Conservation (phyloP, 1,284 basidiomycete species). For the Serendipita sp. region DNA sequence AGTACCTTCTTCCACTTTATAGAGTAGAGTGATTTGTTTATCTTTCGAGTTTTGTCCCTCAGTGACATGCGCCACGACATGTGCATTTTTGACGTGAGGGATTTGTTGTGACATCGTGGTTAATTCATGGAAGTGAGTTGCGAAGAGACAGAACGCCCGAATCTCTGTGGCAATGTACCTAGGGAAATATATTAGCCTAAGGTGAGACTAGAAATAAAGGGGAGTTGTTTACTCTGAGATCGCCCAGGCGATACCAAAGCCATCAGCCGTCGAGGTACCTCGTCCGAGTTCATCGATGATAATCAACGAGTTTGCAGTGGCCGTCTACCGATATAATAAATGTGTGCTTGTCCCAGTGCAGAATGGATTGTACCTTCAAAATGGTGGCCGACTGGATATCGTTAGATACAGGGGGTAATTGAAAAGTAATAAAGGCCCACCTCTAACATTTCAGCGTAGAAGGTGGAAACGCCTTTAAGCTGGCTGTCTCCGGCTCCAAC, state of each 20-base stretch:
- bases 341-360: not conserved
- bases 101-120: constrained; percentile 83
- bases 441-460: constrained; percentile 99
- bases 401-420: not conserved
- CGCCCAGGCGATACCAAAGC: constrained; percentile 97
- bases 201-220: not conserved
- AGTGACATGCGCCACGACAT: constrained; percentile 88
- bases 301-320: constrained; percentile 84
- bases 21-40: constrained; percentile 81
- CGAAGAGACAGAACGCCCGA: constrained; percentile 88
- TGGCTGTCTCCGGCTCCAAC: constrained; percentile 98
- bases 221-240: constrained; percentile 71
- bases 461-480: constrained; percentile 94
- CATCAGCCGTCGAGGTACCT: constrained; percentile 97
- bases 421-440: not conserved
- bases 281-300: constrained; percentile 97
- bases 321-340: constrained; percentile 38
- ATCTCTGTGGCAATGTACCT: constrained; percentile 90
- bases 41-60: constrained; percentile 37
- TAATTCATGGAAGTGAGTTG: constrained; percentile 96
- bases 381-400: constrained; percentile 73
- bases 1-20: constrained; percentile 85
- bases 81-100: constrained; percentile 81
- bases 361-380: constrained; percentile 42
- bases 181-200: not conserved